These are phyloP conservation scores for Biscogniauxia marginata DNA, from an alignment of 2,329 filamentous ascomycete species.

Conservation along the genomic window DNA sequence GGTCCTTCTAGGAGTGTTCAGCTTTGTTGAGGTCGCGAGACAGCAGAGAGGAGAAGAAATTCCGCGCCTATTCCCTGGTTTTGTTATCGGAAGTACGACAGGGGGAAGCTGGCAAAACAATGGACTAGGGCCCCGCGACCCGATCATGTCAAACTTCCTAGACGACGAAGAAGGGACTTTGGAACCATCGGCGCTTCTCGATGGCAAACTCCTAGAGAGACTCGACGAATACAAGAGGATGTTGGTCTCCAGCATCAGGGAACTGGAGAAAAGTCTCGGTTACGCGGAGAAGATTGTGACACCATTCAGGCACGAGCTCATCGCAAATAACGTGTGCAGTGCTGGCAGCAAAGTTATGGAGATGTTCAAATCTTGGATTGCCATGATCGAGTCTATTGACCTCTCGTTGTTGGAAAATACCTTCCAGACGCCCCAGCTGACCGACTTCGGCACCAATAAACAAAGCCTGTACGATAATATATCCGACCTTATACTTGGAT, in stretches of 20 bases:
- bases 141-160: conserved; percentile 77
- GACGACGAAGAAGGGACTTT: conserved; percentile 73
- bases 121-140: conserved; percentile 62
- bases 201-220: conserved; percentile 74
- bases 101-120: conserved; percentile 89
- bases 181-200: conserved; percentile 73
- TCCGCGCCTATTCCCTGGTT: conserved; percentile 87
- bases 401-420: conserved; percentile 74
- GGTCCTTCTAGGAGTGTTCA: conserved; percentile 88
- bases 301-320: conserved; percentile 70
- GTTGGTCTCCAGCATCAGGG: conserved; percentile 80
- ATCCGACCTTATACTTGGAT: conserved; percentile 82
- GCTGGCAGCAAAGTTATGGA: conserved; percentile 80
- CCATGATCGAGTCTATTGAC: conserved; percentile 88
- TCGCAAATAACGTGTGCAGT: conserved; percentile 79
- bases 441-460: conserved; percentile 87
- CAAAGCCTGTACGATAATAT: conserved; percentile 92
- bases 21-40: conserved; percentile 91
- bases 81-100: conserved; percentile 78
- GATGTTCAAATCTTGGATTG: conserved; percentile 85
- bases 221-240: conserved; percentile 84
- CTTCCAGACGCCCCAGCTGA: conserved; percentile 79
- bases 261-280: conserved; percentile 79
- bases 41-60: conserved; percentile 93
- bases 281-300: conserved; percentile 80